Evolutionary conservation across 164 flowering plant species (phyloP), one percentile per base, ranked within the genome.

Genomic region (Chloranthus sessilifolius): DNA sequence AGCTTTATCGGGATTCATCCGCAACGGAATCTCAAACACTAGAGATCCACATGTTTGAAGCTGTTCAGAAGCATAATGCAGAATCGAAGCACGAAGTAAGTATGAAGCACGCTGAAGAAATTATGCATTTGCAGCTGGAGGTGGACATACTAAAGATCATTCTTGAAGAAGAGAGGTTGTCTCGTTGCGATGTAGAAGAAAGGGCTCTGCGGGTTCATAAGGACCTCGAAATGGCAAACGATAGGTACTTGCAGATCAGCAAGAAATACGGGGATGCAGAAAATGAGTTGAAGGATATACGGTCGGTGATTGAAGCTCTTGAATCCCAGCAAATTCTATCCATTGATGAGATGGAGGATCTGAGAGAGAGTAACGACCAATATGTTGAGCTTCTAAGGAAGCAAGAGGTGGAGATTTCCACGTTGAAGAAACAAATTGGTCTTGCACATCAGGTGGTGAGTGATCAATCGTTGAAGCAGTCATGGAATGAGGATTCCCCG

Each of bases 301-400:
- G 72, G 55, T 72, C 80, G 27, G 67, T 86, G n/a, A 72, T 84
- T 66, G 86, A 88, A 69, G 99, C 94, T 59, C 82, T 92, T 25
- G 96, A 92, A 53, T 79, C 95, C 11, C 87, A 86, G 55, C 88
- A 92, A 46, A 58, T 86, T 58, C 44, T 78, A n/a, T 65, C 78
- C 20, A 76, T 88, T 55, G 74, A 73, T 53, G 92, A 92, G 66
- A 45, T 83, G 43, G 89, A 85, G 50, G 84, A 74, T 43, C 59
- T 82, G 37, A 72, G 68, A 60, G 72, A 61, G 41, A 70, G 36
- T 19, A 76, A 60, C 55, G 52, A 27, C 20, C 65, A 60, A 24
- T 49, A 66, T 66, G 40, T 49, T 43, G 78, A 79, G 58, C 75
- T 73, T 55, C 52, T 80, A 53, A 58, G 58, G 24, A 68, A 71